phyloP scores from a whole-genome alignment of 2,329 filamentous ascomycete genomes.

The Exophiala calicioides region DNA sequence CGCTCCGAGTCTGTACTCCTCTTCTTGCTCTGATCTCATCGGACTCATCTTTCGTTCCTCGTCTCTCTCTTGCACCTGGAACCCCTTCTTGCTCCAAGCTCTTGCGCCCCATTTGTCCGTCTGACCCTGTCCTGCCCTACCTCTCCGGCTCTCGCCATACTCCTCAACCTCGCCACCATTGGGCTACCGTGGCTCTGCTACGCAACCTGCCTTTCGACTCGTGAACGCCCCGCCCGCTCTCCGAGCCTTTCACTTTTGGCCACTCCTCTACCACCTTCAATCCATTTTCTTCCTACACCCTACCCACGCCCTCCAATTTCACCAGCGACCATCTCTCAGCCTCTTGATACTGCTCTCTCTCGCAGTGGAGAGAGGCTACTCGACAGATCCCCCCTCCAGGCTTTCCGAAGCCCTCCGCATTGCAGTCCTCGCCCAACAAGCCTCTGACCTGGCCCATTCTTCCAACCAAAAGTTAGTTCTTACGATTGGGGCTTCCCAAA shows the following conservation, averaged over 20 bases:
- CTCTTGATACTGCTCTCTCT: conserved; percentile 17
- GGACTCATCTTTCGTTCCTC: conserved; percentile 6
- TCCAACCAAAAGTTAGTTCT: too few species aligned
- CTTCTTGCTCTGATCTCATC: conserved; percentile 12
- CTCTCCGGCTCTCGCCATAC: conserved; percentile 6
- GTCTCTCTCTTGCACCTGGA: conserved; percentile 1
- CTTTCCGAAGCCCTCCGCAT: conserved; percentile 4
- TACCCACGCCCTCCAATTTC: conserved; percentile 5
- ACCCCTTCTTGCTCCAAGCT: conserved; percentile 2
- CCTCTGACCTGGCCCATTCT: too few species aligned
- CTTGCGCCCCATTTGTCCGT: conserved; percentile 11
- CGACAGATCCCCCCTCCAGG: neutral
- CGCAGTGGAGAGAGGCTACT: conserved; percentile 15
- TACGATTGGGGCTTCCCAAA: too few species aligned
- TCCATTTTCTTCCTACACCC: conserved; percentile 3
- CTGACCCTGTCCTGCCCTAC: neutral
- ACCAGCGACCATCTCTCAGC: conserved; percentile 3
- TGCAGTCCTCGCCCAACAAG: neutral
- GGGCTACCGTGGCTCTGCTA: too few species aligned
- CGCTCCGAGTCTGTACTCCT: too few species aligned
- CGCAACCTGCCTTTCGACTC: neutral
- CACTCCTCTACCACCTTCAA: conserved; percentile 8
- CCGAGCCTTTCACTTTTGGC: conserved; percentile 1
- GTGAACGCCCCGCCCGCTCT: conserved; percentile 10
- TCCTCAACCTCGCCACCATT: conserved; percentile 7